Conservation (phyloP, 2,329 filamentous ascomycete genomes). For the Monilinia polystroma region DNA sequence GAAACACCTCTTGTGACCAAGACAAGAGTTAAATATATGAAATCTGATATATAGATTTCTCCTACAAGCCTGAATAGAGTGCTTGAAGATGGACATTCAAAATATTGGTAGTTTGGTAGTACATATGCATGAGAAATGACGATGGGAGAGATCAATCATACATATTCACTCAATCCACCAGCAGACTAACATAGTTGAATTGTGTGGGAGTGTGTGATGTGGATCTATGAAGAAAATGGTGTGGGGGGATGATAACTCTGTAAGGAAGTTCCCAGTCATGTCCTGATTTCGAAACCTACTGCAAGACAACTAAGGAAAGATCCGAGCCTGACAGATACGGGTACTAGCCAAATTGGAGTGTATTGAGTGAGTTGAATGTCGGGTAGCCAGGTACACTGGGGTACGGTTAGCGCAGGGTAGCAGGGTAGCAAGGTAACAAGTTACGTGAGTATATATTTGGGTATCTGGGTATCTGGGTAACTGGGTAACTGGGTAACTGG, state of each 20-base stretch:
- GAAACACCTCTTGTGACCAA: not conserved
- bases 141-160: slow-evolving; percentile 13
- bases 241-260: slow-evolving; percentile 21
- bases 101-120: not conserved
- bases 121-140: slow-evolving; percentile 20
- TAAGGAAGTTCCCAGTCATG: slow-evolving; percentile 12
- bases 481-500: not conserved
- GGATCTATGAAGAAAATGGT: slow-evolving; percentile 17
- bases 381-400: not conserved
- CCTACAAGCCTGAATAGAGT: slow-evolving; percentile 18
- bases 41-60: not conserved
- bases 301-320: slow-evolving; percentile 12
- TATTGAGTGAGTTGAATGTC: not conserved
- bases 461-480: no score
- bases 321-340: slow-evolving; percentile 4
- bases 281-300: not conserved
- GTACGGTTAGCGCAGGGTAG: no score
- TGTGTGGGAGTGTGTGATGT: slow-evolving; percentile 4
- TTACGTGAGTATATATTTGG: no score
- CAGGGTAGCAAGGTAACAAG: no score
- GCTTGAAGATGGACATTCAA: slow-evolving; percentile 12
- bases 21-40: not conserved
- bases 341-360: not conserved
- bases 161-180: slow-evolving; percentile 16
- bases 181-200: slow-evolving; percentile 17